A percentile compares a stretch with the other conserved stretches of the same genome.
Evolutionary conservation across 177 flowering plant genomes (phyloP).

Genomic region (Vitis hybrid): DNA sequence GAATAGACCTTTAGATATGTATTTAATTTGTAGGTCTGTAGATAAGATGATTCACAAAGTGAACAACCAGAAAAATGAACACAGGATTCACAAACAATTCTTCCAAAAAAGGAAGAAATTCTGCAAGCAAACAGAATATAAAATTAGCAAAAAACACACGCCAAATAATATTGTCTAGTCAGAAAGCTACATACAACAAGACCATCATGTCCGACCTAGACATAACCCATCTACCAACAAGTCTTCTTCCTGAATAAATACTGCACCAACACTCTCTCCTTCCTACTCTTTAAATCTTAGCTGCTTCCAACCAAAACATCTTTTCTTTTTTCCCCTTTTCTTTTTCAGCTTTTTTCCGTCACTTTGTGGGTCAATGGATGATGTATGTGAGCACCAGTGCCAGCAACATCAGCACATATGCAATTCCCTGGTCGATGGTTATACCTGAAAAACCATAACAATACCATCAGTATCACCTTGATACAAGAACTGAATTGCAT

Average conservation of each 20-base stretch:
- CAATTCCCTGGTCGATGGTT: constrained; percentile 39
- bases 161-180: constrained; percentile 2
- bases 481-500: neutral
- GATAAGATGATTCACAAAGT: too few species aligned
- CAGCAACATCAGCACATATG: constrained; percentile 36
- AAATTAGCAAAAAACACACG: neutral
- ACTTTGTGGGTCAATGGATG: constrained; percentile 18
- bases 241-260: neutral
- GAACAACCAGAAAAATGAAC: too few species aligned
- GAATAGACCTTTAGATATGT: too few species aligned
- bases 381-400: constrained; percentile 40
- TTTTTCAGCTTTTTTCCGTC: neutral
- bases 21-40: too few species aligned
- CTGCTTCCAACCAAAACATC: neutral
- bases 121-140: constrained; percentile 3
- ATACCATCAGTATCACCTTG: neutral
- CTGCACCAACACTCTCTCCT: neutral
- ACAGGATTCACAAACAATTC: neutral
- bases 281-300: neutral
- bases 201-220: neutral
- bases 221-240: neutral
- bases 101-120: constrained; percentile 5
- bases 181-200: neutral
- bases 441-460: constrained; percentile 22
- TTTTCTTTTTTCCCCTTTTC: neutral